Evolutionary conservation across 2,329 filamentous ascomycete species (phyloP).

Genomic region (Pestalotiopsis sp.): DNA sequence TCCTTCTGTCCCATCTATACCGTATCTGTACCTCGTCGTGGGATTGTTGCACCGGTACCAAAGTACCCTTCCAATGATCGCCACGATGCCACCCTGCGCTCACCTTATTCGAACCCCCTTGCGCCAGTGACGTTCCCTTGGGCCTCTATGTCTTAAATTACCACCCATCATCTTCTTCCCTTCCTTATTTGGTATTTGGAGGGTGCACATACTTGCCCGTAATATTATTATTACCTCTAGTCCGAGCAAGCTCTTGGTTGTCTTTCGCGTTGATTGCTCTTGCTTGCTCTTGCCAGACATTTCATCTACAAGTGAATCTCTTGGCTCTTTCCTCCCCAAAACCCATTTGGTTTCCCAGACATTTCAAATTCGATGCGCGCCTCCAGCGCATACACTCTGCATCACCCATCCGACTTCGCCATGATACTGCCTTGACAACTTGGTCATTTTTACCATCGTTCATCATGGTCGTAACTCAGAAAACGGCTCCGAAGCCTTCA

Average conservation of each 20-base stretch:
- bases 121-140: slow-evolving; percentile 13
- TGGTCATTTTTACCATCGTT: neutral
- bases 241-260: neutral
- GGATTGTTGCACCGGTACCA: neutral
- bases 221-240: neutral
- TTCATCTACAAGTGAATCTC: slow-evolving; percentile 3
- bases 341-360: neutral
- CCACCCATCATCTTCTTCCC: neutral
- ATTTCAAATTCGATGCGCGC: neutral
- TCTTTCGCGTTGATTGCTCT: neutral
- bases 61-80: slow-evolving; percentile 4
- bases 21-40: neutral
- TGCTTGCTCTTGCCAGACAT: neutral
- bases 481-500: slow-evolving; percentile 24
- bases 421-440: neutral
- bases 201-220: neutral
- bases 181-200: neutral
- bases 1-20: neutral
- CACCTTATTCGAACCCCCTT: slow-evolving; percentile 12
- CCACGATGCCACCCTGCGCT: slow-evolving; percentile 8
- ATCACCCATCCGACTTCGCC: neutral
- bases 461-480: slow-evolving; percentile 17
- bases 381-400: neutral
- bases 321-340: neutral
- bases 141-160: slow-evolving; percentile 12